phyloP scores from a whole-genome alignment of 2,329 filamentous ascomycete species.

The Apiospora aurea region DNA sequence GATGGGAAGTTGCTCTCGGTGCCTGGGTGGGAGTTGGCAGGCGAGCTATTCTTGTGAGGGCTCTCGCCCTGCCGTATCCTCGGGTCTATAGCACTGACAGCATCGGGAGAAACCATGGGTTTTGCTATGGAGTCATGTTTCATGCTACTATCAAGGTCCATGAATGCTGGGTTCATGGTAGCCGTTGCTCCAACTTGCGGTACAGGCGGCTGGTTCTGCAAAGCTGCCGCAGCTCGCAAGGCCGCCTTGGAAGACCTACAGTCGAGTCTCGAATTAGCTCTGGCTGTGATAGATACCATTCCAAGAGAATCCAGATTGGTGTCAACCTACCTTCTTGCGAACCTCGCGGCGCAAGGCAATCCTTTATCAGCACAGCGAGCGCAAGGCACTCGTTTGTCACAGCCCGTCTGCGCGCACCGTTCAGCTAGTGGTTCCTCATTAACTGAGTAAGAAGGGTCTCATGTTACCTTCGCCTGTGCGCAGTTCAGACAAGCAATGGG shows the following conservation, averaged over 20 bases:
- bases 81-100: conserved; percentile 41
- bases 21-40: conserved; percentile 43
- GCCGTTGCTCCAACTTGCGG: conserved; percentile 34
- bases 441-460: neutral
- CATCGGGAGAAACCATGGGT: conserved; percentile 39
- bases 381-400: conserved; percentile 58
- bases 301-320: too few species aligned
- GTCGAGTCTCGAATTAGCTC: neutral
- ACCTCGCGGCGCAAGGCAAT: conserved; percentile 55
- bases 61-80: conserved; percentile 40
- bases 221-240: conserved; percentile 48
- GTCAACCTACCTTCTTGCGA: conserved; percentile 46
- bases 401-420: conserved; percentile 51
- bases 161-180: conserved; percentile 44
- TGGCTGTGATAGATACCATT: neutral
- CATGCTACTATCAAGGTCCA: conserved; percentile 44
- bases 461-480: conserved; percentile 45
- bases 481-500: conserved; percentile 59
- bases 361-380: conserved; percentile 57
- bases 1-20: conserved; percentile 45
- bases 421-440: neutral
- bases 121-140: conserved; percentile 39
- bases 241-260: conserved; percentile 55
- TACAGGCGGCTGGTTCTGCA: conserved; percentile 35
- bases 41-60: conserved; percentile 39